These are phyloP conservation scores for Fusarium coffeatum DNA, from an alignment of 2,329 filamentous ascomycete species.

Conservation along the genomic window DNA sequence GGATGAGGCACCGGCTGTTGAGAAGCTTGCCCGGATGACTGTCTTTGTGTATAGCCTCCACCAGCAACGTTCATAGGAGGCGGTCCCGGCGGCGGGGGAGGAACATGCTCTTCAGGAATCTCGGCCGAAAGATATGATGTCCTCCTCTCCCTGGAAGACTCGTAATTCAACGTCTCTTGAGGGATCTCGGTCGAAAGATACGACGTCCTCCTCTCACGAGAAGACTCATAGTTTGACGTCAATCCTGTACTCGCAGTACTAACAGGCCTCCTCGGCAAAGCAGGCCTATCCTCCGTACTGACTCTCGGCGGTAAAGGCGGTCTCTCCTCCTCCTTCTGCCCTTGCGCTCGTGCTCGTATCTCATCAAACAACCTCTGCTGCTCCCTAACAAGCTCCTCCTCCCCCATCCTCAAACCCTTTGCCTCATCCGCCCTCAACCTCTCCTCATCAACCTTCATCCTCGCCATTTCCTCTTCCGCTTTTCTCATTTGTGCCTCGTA, in stretches of 20 bases:
- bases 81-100: background rate
- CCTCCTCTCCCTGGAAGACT: background rate
- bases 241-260: background rate
- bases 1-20: too few species aligned
- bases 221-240: slow-evolving; percentile 1
- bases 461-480: slow-evolving; percentile 22
- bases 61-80: too few species aligned
- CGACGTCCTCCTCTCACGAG: background rate
- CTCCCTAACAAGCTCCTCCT: slow-evolving; percentile 29
- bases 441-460: slow-evolving; percentile 14
- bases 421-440: slow-evolving; percentile 19
- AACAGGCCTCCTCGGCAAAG: slow-evolving; percentile 31
- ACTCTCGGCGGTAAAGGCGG: slow-evolving; percentile 24
- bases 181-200: slow-evolving; percentile 3
- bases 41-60: too few species aligned
- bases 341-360: slow-evolving; percentile 4
- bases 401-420: background rate
- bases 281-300: slow-evolving; percentile 12
- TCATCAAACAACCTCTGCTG: slow-evolving; percentile 33
- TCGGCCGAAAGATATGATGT: background rate
- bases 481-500: slow-evolving; percentile 26
- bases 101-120: background rate
- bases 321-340: background rate
- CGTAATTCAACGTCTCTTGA: background rate
- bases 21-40: too few species aligned